A percentile compares a stretch with the other conserved stretches of the same genome.
Conservation (phyloP, 768 basidiomycete species). For the Mycena rebaudengoi region DNA sequence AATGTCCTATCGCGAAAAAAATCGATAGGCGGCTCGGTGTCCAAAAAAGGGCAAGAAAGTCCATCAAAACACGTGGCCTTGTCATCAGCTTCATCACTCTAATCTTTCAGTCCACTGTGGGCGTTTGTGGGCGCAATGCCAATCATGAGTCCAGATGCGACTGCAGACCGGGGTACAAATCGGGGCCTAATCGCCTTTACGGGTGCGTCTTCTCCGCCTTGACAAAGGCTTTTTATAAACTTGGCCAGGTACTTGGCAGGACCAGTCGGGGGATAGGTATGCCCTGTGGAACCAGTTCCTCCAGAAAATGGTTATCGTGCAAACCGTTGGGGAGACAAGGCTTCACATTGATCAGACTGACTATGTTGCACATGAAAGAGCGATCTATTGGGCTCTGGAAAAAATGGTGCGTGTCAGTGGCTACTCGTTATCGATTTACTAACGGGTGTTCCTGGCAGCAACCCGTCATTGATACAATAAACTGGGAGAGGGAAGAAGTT, state of each 20-base stretch:
- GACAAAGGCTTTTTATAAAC: not conserved
- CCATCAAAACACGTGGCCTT: too few species aligned
- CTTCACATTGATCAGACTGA: not conserved
- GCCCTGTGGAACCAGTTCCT: conserved; percentile 4
- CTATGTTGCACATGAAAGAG: not conserved
- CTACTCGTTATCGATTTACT: not conserved
- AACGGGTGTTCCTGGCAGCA: conserved; percentile 4
- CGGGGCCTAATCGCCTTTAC: conserved; percentile 7
- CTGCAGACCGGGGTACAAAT: too few species aligned
- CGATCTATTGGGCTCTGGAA: not conserved
- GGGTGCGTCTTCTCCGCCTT: not conserved
- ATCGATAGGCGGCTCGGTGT: not conserved
- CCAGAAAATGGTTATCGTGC: not conserved
- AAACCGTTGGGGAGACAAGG: conserved; percentile 3
- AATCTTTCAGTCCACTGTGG: too few species aligned
- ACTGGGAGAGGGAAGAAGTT: not conserved
- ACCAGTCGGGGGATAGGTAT: not conserved
- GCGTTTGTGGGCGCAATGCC: conserved; percentile 13
- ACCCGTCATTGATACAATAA: conserved; percentile 3
- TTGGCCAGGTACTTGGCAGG: not conserved
- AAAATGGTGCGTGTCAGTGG: conserved; percentile 3
- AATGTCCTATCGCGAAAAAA: not conserved
- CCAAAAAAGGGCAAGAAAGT: not conserved
- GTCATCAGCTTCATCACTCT: too few species aligned
- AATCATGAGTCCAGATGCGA: too few species aligned